phyloP scores from a whole-genome alignment of 768 basidiomycete genomes.

The Fistulinella prunicolor region DNA sequence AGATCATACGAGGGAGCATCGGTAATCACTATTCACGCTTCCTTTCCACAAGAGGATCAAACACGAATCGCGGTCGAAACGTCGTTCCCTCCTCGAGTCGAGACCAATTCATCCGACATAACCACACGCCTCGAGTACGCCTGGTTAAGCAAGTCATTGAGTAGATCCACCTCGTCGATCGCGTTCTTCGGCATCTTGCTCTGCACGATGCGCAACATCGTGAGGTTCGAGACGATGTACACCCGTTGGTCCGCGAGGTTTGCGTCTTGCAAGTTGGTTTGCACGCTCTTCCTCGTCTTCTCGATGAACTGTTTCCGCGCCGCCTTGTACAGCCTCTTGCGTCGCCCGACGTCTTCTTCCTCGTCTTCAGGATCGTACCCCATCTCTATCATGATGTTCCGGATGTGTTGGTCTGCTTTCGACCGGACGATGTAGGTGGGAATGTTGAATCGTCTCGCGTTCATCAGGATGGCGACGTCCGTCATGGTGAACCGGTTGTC shows the following conservation, averaged over 20 bases:
- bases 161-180: conserved; percentile 14
- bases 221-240: conserved; percentile 24
- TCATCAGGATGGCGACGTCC: conserved; percentile 32
- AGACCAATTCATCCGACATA: no score
- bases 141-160: conserved; percentile 10
- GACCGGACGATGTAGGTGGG: conserved; percentile 37
- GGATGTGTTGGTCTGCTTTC: conserved; percentile 34
- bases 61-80: no score
- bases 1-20: no score
- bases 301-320: conserved; percentile 24
- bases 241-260: conserved; percentile 23
- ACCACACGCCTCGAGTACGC: conserved; percentile 2
- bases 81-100: no score
- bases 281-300: conserved; percentile 19
- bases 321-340: conserved; percentile 3
- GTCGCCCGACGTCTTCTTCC: conserved; percentile 8
- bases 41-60: no score
- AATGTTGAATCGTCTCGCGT: conserved; percentile 30
- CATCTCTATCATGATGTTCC: conserved; percentile 23
- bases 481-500: conserved; percentile 35
- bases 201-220: conserved; percentile 12
- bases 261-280: conserved; percentile 15
- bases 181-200: conserved; percentile 10
- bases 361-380: conserved; percentile 18
- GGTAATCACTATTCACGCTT: no score